Conservation (phyloP, 495 filamentous ascomycete species). For the Aspergillus baeticus region DNA sequence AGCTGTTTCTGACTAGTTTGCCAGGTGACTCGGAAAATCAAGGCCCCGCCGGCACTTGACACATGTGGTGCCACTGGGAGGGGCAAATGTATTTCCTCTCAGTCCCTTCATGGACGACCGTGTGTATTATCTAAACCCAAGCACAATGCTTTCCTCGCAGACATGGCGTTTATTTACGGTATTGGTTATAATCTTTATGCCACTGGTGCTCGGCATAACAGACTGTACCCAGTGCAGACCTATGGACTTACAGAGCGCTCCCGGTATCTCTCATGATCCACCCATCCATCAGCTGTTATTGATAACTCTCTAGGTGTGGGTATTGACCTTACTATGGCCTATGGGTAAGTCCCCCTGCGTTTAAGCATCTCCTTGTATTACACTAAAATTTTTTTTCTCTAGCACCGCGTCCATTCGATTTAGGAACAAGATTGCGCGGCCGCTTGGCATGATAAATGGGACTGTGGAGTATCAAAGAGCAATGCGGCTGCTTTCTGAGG, state of each 20-base stretch:
- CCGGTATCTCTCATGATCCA: background rate
- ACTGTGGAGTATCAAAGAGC: conserved; percentile 2
- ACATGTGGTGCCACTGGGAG: too few relatives aligned
- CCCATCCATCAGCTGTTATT: background rate
- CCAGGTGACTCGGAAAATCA: too few relatives aligned
- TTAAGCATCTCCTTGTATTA: background rate
- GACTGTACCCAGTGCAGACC: conserved; percentile 4
- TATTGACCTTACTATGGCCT: conserved; percentile 11
- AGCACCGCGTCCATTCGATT: conserved; percentile 3
- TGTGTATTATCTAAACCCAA: too few relatives aligned
- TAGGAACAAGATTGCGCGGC: background rate
- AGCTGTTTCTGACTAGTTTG: too few relatives aligned
- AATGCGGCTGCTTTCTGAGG: conserved; percentile 1
- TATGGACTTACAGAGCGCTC: background rate
- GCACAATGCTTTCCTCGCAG: too few relatives aligned
- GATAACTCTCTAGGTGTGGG: conserved; percentile 1
- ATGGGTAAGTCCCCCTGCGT: background rate
- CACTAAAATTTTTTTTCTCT: background rate
- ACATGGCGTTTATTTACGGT: too few relatives aligned
- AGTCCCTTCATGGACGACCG: too few relatives aligned
- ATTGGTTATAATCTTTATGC: too few relatives aligned
- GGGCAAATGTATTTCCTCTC: too few relatives aligned
- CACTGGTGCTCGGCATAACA: background rate
- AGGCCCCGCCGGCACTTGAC: too few relatives aligned
- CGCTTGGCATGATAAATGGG: conserved; percentile 5